Percentiles rank a stretch among this genome's conserved stretches.
These are phyloP conservation scores for Candida parachauliodes DNA, from an alignment of 805 yeast genomes.

Conservation along the genomic window DNA sequence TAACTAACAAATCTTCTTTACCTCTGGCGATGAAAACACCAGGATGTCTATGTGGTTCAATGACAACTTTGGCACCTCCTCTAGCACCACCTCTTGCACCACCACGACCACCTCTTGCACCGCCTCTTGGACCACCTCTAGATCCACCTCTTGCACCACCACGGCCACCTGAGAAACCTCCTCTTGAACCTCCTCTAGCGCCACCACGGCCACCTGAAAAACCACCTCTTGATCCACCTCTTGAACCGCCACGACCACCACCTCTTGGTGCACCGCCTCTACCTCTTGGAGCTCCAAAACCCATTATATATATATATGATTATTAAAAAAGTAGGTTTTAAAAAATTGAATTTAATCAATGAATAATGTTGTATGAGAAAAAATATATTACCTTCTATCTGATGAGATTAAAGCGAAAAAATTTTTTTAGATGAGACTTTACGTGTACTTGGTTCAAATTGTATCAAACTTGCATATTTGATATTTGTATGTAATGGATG, in stretches of 20 bases:
- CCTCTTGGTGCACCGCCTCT: conserved; percentile 41
- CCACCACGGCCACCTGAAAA: conserved; percentile 58
- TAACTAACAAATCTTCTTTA: conserved; percentile 96
- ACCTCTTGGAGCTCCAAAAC: conserved; percentile 70
- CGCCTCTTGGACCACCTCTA: conserved; percentile 44
- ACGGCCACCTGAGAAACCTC: conserved; percentile 49
- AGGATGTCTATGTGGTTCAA: conserved; percentile 98
- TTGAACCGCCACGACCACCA: conserved; percentile 39
- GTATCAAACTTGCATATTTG: conserved; percentile 6
- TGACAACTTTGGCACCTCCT: conserved; percentile 94
- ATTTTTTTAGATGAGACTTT: background rate
- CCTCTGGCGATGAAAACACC: conserved; percentile 99
- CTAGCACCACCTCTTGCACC: conserved; percentile 79
- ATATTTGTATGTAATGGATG: conserved; percentile 1
- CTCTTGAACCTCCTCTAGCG: conserved; percentile 56
- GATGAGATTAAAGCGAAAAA: conserved; percentile 3
- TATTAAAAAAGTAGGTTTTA: background rate
- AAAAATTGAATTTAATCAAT: conserved; percentile 7
- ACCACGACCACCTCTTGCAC: conserved; percentile 58
- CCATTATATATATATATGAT: conserved; percentile 49
- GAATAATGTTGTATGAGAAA: background rate
- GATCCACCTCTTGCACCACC: conserved; percentile 47
- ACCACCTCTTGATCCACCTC: conserved; percentile 49
- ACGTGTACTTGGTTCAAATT: conserved; percentile 1
- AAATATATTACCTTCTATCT: too few relatives aligned